phyloP scores from a whole-genome alignment of 164 flowering plant species.

The Stephania japonica region DNA sequence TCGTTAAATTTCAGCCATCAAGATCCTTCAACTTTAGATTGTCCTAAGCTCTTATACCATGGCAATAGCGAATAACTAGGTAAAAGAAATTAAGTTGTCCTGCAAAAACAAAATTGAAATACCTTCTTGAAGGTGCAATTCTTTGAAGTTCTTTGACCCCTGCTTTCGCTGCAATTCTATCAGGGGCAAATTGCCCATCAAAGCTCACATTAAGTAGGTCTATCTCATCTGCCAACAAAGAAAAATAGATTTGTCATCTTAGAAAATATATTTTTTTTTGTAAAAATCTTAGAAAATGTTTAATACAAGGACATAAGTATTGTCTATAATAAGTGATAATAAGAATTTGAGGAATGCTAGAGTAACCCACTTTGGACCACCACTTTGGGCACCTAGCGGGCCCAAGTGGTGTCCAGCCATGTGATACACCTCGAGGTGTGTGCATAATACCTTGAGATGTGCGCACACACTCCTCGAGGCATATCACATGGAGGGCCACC shows the following conservation, averaged over 20 bases:
- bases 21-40: neutral
- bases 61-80: neutral
- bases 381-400: no score
- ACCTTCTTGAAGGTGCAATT: neutral
- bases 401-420: no score
- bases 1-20: neutral
- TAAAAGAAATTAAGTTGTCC: neutral
- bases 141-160: neutral
- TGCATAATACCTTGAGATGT: no score
- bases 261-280: no score
- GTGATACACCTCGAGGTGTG: no score
- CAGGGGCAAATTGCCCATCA: slow-evolving; percentile 88
- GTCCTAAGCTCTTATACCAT: neutral
- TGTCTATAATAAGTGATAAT: no score
- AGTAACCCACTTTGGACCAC: no score
- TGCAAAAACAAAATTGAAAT: neutral
- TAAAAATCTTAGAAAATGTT: slow-evolving; percentile 7
- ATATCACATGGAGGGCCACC: no score
- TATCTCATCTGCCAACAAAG: slow-evolving; percentile 57
- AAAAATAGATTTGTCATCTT: slow-evolving; percentile 10
- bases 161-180: slow-evolving; percentile 12
- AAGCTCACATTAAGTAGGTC: slow-evolving; percentile 97
- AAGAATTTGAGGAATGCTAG: no score
- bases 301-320: neutral
- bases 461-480: no score